phyloP scores from a whole-genome alignment of 139 green algal genomes.

The Chlorella sp. region DNA sequence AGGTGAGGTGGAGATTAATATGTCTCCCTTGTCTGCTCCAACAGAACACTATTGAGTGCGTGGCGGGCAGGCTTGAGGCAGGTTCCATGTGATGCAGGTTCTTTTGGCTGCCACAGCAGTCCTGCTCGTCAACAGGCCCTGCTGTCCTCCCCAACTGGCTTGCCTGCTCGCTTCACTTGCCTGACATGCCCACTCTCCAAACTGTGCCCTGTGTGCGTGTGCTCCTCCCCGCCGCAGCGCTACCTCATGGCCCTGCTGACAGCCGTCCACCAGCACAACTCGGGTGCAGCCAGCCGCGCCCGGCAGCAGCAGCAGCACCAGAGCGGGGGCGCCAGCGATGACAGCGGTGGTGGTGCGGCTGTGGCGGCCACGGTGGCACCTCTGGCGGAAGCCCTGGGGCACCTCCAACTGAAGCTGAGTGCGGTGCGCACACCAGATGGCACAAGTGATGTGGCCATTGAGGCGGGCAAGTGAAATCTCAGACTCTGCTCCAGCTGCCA shows the following conservation, averaged over 20 bases:
- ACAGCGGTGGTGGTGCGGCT: not conserved
- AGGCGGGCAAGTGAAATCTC: not conserved
- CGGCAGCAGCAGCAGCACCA: not conserved
- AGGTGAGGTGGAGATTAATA: not conserved
- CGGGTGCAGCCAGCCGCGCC: not conserved
- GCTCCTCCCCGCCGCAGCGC: slow-evolving; percentile 9
- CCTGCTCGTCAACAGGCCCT: too few species aligned
- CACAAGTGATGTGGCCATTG: not conserved
- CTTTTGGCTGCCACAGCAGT: not conserved
- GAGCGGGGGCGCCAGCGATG: not conserved
- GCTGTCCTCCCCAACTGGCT: too few species aligned
- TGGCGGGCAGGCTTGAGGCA: not conserved
- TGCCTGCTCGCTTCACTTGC: not conserved
- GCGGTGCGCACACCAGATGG: not conserved
- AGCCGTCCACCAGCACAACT: slow-evolving; percentile 26
- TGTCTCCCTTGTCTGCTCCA: too few species aligned
- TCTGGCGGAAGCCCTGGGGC: not conserved
- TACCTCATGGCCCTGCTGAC: slow-evolving; percentile 35
- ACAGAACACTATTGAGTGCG: not conserved
- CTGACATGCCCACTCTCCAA: too few species aligned
- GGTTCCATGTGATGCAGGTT: not conserved
- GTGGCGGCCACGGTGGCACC: not conserved
- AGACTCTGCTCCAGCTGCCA: not conserved
- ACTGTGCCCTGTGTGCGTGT: not conserved
- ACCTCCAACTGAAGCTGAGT: not conserved